Conservation (phyloP, 148 eudicot species). For the Agrostemma githago region DNA sequence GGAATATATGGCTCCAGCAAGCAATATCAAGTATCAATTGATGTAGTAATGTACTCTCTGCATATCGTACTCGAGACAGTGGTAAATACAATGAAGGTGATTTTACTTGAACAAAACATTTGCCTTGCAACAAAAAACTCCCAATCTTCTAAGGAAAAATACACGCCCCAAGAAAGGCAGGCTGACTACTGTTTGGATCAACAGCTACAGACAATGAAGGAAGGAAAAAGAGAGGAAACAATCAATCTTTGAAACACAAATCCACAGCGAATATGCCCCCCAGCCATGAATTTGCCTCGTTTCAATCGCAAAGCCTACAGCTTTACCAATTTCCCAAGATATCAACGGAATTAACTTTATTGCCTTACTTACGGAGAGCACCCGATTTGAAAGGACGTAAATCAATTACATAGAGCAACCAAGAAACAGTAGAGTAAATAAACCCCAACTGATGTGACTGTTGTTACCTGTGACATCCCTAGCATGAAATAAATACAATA, state of each 20-base stretch:
- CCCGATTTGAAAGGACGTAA: slow-evolving; percentile 4
- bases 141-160: neutral
- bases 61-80: neutral
- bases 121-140: neutral
- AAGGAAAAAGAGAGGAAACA: neutral
- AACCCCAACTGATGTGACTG: neutral
- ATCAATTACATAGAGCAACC: slow-evolving; percentile 5
- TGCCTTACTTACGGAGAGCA: neutral
- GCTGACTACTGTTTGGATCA: neutral
- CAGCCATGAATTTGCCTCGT: neutral
- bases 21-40: neutral
- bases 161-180: neutral
- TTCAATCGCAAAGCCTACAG: neutral
- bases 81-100: neutral
- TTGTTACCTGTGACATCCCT: slow-evolving; percentile 16
- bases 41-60: neutral
- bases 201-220: neutral
- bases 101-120: neutral
- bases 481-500: slow-evolving; percentile 16
- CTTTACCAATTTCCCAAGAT: neutral
- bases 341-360: neutral
- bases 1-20: neutral
- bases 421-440: neutral
- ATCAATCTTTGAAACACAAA: slow-evolving; percentile 8
- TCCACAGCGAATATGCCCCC: slow-evolving; percentile 8